Evolutionary conservation across 2,329 filamentous ascomycete species (phyloP).

Genomic region (Zymoseptoria pseudotritici): DNA sequence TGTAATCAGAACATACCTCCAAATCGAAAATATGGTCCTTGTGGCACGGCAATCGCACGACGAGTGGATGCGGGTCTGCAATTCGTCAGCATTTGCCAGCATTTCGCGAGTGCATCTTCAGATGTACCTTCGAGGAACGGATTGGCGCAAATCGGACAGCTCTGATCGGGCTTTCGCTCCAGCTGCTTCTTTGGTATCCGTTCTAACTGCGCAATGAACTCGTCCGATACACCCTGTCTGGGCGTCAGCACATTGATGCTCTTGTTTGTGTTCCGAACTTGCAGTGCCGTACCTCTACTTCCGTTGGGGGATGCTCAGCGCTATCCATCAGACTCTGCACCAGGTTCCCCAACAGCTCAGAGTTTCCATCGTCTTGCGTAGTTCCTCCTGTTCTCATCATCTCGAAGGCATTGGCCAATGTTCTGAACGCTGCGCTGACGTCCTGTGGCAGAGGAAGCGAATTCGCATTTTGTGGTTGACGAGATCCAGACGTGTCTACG

Average conservation of each 20-base stretch:
- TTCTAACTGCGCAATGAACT: constrained; percentile 54
- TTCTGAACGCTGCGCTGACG: constrained; percentile 50
- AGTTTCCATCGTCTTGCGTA: constrained; percentile 15
- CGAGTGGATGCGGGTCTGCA: constrained; percentile 53
- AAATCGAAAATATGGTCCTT: constrained; percentile 56
- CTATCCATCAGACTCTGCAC: constrained; percentile 48
- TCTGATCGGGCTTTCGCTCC: constrained; percentile 39
- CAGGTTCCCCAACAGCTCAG: constrained; percentile 47
- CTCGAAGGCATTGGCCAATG: constrained; percentile 54
- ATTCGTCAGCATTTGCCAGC: not conserved
- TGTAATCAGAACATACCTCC: constrained; percentile 31
- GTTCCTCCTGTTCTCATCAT: constrained; percentile 42
- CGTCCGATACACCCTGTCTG: constrained; percentile 51
- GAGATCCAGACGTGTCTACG: constrained; percentile 46
- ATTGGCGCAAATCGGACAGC: constrained; percentile 55
- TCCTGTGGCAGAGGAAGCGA: constrained; percentile 54
- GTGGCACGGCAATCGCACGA: constrained; percentile 56
- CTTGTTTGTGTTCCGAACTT: constrained; percentile 45
- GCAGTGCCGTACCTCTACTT: constrained; percentile 38
- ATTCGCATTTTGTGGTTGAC: constrained; percentile 45
- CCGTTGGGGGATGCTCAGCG: constrained; percentile 52
- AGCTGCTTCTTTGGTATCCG: constrained; percentile 50
- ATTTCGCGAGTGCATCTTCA: not conserved
- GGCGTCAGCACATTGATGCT: constrained; percentile 51
- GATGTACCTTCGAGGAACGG: constrained; percentile 51